Base-by-base conservation (phyloP, 345 rosid genomes). In the Arabidopsis suecica region DNA sequence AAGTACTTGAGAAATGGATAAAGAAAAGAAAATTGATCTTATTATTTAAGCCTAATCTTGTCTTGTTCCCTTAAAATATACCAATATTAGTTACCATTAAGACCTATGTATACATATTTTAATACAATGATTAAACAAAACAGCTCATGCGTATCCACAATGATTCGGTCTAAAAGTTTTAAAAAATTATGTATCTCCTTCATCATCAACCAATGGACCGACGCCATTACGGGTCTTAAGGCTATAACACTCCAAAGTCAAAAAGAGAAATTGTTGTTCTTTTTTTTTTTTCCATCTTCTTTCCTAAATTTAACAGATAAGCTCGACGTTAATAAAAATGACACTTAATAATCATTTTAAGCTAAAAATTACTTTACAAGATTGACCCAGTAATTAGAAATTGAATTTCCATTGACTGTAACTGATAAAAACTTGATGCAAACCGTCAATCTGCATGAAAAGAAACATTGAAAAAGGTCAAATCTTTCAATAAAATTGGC, bases 61-160 rank as follows among this genome's bases (percentile, higher is more conserved):
- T 64, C 61, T 56, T 77, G 47, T 30, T 57, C 71, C 66, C 47
- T 38, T 69, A 47, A 48, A 63, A 49, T 70, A 55, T 61, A 42
- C 50, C n/a, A 44, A 32, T 61, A 61, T 61, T 60, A 56, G 40
- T 25, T 47, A 37, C 14, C 50, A 33, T 22, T 16, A 74, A 58
- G 38, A 16, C 13, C 67, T 45, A 7, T 50, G 66, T 16, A 48
- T 40, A 6, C 20, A 58, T 74, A 60, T 13, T 68, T 61, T 51
- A 65, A 33, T 30, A 45, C 37, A 65, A 56, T 16, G 1, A 48
- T 58, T 59, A 9, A 48, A 49, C 30, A 28, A 28, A 37, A 64
- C 71, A 77, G 76, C 66, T 56, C 76, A 77, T 48, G 72, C 65
- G 69, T 53, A 71, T 65, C 76, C 56, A 65, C 72, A 71, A 71